phyloP scores from a whole-genome alignment of 2,329 filamentous ascomycete genomes.

The Rutstroemia sp. region DNA sequence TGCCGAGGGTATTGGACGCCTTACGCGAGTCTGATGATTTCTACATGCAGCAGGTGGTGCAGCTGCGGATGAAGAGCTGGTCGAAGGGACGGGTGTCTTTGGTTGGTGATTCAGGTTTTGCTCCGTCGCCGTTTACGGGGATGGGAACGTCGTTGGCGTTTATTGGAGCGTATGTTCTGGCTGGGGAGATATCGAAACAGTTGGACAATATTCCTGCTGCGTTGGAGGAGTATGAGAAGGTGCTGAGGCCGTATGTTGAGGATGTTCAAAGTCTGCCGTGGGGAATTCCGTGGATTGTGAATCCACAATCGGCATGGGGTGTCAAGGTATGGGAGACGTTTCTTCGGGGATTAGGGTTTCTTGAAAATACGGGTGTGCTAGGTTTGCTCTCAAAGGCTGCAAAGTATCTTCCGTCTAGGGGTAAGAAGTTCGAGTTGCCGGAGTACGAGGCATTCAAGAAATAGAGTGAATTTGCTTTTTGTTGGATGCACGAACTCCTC shows the following conservation, averaged over 20 bases:
- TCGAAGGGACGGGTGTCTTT: slow-evolving; percentile 36
- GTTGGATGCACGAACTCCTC: too few species aligned
- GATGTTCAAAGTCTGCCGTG: not conserved
- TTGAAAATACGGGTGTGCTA: too few species aligned
- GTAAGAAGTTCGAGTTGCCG: too few species aligned
- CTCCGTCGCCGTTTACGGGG: slow-evolving; percentile 29
- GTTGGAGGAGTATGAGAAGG: slow-evolving; percentile 31
- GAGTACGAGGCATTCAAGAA: too few species aligned
- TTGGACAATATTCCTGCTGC: slow-evolving; percentile 16
- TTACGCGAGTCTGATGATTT: slow-evolving; percentile 33
- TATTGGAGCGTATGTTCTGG: slow-evolving; percentile 38
- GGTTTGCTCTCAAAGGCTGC: too few species aligned
- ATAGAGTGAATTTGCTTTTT: too few species aligned
- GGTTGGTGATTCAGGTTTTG: slow-evolving; percentile 45
- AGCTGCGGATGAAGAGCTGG: slow-evolving; percentile 35
- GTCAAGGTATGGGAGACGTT: too few species aligned
- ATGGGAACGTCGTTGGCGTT: slow-evolving; percentile 35
- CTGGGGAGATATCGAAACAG: slow-evolving; percentile 34
- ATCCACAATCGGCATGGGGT: too few species aligned
- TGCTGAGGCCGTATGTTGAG: slow-evolving; percentile 26
- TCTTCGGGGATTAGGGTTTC: too few species aligned
- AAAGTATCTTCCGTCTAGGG: too few species aligned
- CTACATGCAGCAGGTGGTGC: slow-evolving; percentile 33
- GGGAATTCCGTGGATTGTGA: too few species aligned
- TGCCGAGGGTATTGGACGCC: slow-evolving; percentile 30